phyloP scores from a whole-genome alignment of 2,329 filamentous ascomycete species.

The Colletotrichum eremochloae region DNA sequence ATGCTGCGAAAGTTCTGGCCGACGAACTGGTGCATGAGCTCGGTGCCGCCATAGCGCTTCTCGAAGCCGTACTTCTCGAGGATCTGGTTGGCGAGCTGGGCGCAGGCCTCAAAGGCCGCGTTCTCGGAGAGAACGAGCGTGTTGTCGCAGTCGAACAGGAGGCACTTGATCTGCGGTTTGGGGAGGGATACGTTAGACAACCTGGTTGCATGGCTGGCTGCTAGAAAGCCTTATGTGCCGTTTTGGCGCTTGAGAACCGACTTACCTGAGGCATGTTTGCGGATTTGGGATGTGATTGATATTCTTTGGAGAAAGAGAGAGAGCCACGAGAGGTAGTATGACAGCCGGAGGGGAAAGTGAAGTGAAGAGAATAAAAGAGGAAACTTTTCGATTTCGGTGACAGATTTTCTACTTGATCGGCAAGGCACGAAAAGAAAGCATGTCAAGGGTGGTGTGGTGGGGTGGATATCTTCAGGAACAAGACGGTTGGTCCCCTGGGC shows the following conservation, averaged over 20 bases:
- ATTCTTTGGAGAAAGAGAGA: background rate
- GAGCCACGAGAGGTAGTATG: background rate
- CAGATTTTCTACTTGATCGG: conserved; percentile 39
- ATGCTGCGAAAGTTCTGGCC: conserved; percentile 96
- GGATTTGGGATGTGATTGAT: conserved; percentile 16
- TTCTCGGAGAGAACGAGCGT: conserved; percentile 93
- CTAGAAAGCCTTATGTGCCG: no score
- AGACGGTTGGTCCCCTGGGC: conserved; percentile 14
- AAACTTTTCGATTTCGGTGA: conserved; percentile 10
- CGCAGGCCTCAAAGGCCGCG: conserved; percentile 90
- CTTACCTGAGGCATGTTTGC: conserved; percentile 52
- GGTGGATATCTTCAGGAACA: conserved; percentile 33
- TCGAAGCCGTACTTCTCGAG: conserved; percentile 74
- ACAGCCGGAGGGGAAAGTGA: background rate
- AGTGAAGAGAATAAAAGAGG: conserved; percentile 6
- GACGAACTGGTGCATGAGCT: conserved; percentile 88
- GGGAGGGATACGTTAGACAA: background rate
- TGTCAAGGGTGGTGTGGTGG: conserved; percentile 38
- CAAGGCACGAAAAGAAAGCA: conserved; percentile 14
- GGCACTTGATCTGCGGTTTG: conserved; percentile 70
- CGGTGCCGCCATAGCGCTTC: conserved; percentile 80
- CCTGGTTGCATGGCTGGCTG: background rate
- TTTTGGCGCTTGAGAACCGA: background rate
- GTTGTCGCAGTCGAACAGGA: conserved; percentile 88
- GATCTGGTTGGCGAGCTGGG: conserved; percentile 89